Percentiles rank a stretch among this genome's conserved stretches.
These are phyloP conservation scores for Corymbia maculata DNA, from an alignment of 345 rosid genomes.

Conservation along the genomic window DNA sequence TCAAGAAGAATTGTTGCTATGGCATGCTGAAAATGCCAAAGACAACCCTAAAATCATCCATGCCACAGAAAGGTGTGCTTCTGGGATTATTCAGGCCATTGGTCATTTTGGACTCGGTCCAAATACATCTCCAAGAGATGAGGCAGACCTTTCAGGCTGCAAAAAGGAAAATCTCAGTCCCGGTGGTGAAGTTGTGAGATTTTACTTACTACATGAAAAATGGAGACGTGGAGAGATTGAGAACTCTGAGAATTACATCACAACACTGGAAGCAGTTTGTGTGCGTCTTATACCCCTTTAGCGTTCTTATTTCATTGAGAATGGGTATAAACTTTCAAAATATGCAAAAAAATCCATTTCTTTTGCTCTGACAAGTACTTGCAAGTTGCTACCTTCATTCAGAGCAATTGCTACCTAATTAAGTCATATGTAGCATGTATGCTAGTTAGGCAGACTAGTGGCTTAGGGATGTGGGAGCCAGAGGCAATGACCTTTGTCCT, in stretches of 20 bases:
- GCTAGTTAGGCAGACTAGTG: not conserved
- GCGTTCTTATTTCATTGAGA: not conserved
- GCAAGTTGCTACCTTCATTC: not conserved
- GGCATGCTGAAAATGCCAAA: conserved; percentile 88
- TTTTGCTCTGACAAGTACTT: not conserved
- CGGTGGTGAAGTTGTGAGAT: conserved; percentile 51
- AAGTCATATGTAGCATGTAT: not conserved
- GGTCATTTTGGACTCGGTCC: conserved; percentile 91
- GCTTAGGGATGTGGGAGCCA: not conserved
- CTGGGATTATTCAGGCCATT: conserved; percentile 86
- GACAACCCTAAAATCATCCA: conserved; percentile 71
- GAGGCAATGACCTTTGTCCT: not conserved
- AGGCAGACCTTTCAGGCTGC: conserved; percentile 27
- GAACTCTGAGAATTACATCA: conserved; percentile 49
- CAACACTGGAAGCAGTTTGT: conserved; percentile 56
- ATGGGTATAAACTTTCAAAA: not conserved
- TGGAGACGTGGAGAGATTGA: conserved; percentile 94
- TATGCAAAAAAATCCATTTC: not conserved
- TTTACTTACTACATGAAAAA: conserved; percentile 73
- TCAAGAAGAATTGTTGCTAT: conserved; percentile 91
- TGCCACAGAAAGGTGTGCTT: conserved; percentile 84
- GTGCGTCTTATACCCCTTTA: conserved; percentile 36
- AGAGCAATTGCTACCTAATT: not conserved
- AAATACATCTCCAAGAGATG: conserved; percentile 78
- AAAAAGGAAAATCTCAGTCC: conserved; percentile 30